These are phyloP conservation scores for Brassica juncea DNA, from an alignment of 345 rosid species.

Conservation along the genomic window DNA sequence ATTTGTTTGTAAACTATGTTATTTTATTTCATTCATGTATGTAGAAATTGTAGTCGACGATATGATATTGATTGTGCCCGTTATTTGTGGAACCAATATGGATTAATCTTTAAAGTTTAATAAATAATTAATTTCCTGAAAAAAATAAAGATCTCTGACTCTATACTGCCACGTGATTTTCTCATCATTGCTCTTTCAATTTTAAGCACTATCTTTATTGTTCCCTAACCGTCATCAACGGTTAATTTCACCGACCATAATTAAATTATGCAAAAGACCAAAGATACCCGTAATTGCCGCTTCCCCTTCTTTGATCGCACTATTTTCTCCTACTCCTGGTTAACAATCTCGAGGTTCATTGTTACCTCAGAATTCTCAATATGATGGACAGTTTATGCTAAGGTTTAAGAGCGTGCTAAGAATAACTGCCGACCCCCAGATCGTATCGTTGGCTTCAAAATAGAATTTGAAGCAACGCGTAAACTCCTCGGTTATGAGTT, in stretches of 20 bases:
- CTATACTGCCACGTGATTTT: background rate
- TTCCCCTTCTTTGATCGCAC: background rate
- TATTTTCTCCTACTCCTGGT: background rate
- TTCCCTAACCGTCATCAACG: background rate
- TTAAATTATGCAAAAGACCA: background rate
- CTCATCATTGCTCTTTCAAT: background rate
- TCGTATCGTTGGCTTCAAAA: background rate
- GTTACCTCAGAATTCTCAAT: background rate
- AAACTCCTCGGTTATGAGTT: too few species aligned
- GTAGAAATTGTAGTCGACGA: background rate
- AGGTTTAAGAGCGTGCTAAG: background rate
- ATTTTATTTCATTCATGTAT: background rate
- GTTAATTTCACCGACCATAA: background rate
- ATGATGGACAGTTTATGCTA: background rate
- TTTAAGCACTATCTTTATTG: background rate
- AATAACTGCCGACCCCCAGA: background rate
- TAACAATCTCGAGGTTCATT: background rate
- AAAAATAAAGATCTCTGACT: background rate
- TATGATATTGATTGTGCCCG: background rate
- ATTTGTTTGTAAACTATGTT: too few species aligned
- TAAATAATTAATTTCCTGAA: background rate
- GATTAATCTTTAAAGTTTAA: background rate
- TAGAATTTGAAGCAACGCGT: too few species aligned
- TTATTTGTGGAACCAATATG: background rate
- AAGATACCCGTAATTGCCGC: slow-evolving; percentile 29